phyloP scores from a whole-genome alignment of 768 basidiomycete species.

The Leccinum truebloodii region DNA sequence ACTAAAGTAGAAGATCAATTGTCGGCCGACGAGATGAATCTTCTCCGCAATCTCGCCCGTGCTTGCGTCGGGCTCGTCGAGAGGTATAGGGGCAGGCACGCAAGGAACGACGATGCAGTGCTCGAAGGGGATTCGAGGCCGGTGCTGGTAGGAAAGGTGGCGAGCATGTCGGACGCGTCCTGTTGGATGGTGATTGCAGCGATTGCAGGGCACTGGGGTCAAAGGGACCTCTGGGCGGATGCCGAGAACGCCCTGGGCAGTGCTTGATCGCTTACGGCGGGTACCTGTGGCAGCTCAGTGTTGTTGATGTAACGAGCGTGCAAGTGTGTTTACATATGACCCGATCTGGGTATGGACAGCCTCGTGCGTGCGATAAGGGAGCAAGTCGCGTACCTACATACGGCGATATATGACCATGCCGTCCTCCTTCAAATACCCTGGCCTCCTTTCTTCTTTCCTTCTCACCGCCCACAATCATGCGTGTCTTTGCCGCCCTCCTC shows the following conservation, averaged over 20 bases:
- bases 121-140: constrained; percentile 8
- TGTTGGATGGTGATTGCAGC: constrained; percentile 77
- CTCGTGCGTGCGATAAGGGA: constrained; percentile 25
- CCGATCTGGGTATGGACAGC: neutral
- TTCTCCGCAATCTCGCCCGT: constrained; percentile 74
- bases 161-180: constrained; percentile 42
- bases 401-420: constrained; percentile 9
- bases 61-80: constrained; percentile 61
- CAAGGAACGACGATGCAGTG: constrained; percentile 10
- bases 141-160: constrained; percentile 19
- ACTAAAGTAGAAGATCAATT: constrained; percentile 67
- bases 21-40: constrained; percentile 73
- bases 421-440: neutral
- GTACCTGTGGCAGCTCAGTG: neutral
- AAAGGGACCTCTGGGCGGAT: constrained; percentile 80
- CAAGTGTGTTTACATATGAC: constrained; percentile 7
- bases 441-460: constrained; percentile 4
- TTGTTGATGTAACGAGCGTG: constrained; percentile 6
- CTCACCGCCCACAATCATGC: constrained; percentile 39
- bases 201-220: constrained; percentile 71
- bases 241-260: constrained; percentile 54
- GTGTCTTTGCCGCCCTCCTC: constrained; percentile 41
- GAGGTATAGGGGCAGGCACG: constrained; percentile 21
- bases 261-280: constrained; percentile 11
- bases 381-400: constrained; percentile 7